phyloP scores from a whole-genome alignment of 768 basidiomycete genomes.

The Kockovaella imperatae region DNA sequence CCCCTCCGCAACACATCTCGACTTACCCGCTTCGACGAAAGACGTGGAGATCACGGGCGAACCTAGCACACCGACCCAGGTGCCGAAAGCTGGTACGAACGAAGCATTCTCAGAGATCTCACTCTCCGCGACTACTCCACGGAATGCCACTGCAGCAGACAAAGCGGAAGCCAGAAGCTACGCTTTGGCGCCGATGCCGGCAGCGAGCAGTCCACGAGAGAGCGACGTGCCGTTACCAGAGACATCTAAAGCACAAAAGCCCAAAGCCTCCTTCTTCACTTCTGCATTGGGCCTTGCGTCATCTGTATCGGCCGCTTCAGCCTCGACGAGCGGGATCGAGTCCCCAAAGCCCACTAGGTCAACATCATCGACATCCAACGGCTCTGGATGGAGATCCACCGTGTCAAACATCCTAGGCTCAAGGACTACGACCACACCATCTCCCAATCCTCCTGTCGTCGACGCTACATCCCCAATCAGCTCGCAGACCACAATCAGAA shows the following conservation, averaged over 20 bases:
- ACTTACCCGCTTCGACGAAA: no score
- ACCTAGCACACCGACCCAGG: no score
- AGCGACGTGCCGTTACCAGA: slow-evolving; percentile 16
- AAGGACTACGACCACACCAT: slow-evolving; percentile 4
- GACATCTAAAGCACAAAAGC: slow-evolving; percentile 1
- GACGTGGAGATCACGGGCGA: no score
- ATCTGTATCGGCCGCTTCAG: background rate
- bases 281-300: slow-evolving; percentile 19
- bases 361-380: slow-evolving; percentile 3
- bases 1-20: no score
- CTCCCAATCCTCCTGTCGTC: background rate
- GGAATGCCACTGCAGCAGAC: background rate
- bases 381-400: slow-evolving; percentile 19
- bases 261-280: slow-evolving; percentile 20
- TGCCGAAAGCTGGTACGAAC: background rate
- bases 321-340: background rate
- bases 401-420: slow-evolving; percentile 17
- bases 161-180: slow-evolving; percentile 1
- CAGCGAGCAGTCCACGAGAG: slow-evolving; percentile 8
- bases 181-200: slow-evolving; percentile 11
- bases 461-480: no score
- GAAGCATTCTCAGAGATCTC: background rate
- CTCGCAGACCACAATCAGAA: no score
- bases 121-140: background rate
- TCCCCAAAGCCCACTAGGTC: slow-evolving; percentile 8